A percentile compares a stretch with the other conserved stretches of the same genome.
Evolutionary conservation across 768 basidiomycete species (phyloP).

Genomic region (Trametes meyenii): DNA sequence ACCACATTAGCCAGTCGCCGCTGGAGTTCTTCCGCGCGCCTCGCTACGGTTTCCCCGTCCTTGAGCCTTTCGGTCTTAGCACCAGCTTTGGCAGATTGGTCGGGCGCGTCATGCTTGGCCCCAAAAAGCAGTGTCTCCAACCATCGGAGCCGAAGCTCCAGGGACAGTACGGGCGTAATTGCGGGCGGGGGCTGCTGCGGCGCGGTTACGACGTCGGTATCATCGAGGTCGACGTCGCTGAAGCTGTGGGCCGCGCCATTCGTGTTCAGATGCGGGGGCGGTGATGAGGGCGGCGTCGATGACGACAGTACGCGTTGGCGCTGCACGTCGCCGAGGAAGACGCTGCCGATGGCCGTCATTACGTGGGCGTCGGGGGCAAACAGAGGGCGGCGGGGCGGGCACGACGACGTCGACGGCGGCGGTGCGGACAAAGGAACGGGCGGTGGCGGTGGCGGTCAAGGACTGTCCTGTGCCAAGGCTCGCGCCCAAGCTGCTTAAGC

Average conservation of each 20-base stretch:
- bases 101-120: conserved; percentile 50
- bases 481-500: neutral
- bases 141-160: conserved; percentile 79
- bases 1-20: conserved; percentile 57
- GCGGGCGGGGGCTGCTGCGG: conserved; percentile 31
- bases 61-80: conserved; percentile 38
- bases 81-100: conserved; percentile 40
- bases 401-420: conserved; percentile 1
- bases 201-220: conserved; percentile 10
- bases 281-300: conserved; percentile 54
- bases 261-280: conserved; percentile 34
- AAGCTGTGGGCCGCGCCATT: conserved; percentile 21
- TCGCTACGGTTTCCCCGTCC: conserved; percentile 57
- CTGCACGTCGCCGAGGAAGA: conserved; percentile 78
- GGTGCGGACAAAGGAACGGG: conserved; percentile 1
- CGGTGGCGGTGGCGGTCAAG: neutral
- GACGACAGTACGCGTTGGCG: conserved; percentile 61
- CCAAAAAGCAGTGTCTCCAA: conserved; percentile 78
- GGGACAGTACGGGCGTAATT: conserved; percentile 67
- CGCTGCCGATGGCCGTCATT: conserved; percentile 70
- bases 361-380: neutral
- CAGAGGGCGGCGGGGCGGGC: neutral
- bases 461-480: neutral
- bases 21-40: conserved; percentile 64
- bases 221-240: conserved; percentile 24